Base-by-base conservation (phyloP, 805 yeast genomes). In the Starmerella bombicola region DNA sequence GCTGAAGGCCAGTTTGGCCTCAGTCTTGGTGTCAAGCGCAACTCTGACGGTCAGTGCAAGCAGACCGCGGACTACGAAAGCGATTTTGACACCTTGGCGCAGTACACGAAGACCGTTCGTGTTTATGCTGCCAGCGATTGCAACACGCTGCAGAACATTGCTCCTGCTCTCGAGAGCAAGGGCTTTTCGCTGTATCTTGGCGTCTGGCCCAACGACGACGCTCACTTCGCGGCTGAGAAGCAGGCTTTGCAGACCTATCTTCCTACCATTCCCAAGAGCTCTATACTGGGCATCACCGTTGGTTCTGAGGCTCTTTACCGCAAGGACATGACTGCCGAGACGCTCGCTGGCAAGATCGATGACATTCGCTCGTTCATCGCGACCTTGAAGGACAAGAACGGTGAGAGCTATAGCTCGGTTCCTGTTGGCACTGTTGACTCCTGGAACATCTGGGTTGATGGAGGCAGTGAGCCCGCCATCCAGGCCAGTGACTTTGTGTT, bases 241-340 rank as follows among this genome's bases (percentile, higher is more conserved):
- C 58, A 59, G 21, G 94, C 95, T 35, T 70, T 88, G 54, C 54
- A 66, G 50, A 42, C 64, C 10, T 80, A 79, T 63, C 73, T 88
- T 61, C 94, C 95, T 54, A 64, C 55, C 24, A 69, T 85, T 48
- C 70, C 73, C 46, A 67, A 74, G 38, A 48, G 46, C 38, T 73
- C 83, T 49, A 71, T 88, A 55, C 73, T 76, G 55, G 82, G 77
- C 35, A 68, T 88, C 65, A 69, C 83, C 39, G 97, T 88, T 51
- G 97, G 97, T 51, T 85, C 96, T 20, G 97, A 88, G 71, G 88
- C 95, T 44, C 70, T 88, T 50, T 88, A 88, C 74, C 83, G 97
- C 70, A 75, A 62, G 30, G 97, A 88, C 61, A 50, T 86, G 65
- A 70, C 86, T 38, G 85, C 94, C 33, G 54, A 68, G 25, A 73